These are phyloP conservation scores for Cutaneotrichosporon arboriforme DNA, from an alignment of 1,284 basidiomycete genomes.

Conservation along the genomic window DNA sequence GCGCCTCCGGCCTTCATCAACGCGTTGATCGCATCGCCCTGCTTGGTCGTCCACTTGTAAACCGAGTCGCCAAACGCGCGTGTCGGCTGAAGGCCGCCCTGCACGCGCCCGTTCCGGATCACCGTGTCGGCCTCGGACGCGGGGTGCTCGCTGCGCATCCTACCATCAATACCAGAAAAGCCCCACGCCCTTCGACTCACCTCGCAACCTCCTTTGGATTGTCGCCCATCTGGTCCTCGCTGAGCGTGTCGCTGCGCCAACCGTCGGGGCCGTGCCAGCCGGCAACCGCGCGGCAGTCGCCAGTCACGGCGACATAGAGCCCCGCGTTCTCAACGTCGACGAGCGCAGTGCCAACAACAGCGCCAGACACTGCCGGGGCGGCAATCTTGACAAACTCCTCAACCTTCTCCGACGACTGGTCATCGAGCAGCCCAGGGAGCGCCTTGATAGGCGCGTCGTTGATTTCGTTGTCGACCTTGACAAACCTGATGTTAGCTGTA, in stretches of 20 bases:
- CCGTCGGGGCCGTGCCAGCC: slow-evolving; percentile 65
- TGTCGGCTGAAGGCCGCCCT: slow-evolving; percentile 90
- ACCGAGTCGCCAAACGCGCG: slow-evolving; percentile 84
- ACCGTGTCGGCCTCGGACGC: slow-evolving; percentile 71
- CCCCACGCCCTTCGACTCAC: too few relatives aligned
- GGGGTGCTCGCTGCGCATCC: slow-evolving; percentile 86
- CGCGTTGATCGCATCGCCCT: slow-evolving; percentile 67
- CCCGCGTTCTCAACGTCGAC: slow-evolving; percentile 75
- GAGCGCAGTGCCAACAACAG: slow-evolving; percentile 78
- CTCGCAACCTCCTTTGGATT: slow-evolving; percentile 69
- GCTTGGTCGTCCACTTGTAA: slow-evolving; percentile 68
- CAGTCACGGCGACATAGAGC: slow-evolving; percentile 84
- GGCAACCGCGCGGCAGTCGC: slow-evolving; percentile 92
- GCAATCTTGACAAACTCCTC: slow-evolving; percentile 59
- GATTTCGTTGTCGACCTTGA: slow-evolving; percentile 53
- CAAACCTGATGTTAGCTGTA: slow-evolving; percentile 34
- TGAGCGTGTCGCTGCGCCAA: slow-evolving; percentile 75
- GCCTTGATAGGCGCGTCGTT: slow-evolving; percentile 50
- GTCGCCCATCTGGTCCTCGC: slow-evolving; percentile 90
- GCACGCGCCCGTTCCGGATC: slow-evolving; percentile 75
- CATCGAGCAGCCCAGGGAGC: slow-evolving; percentile 44
- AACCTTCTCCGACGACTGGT: slow-evolving; percentile 30
- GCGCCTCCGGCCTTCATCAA: slow-evolving; percentile 62
- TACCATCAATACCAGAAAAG: too few relatives aligned
- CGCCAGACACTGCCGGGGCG: slow-evolving; percentile 72